phyloP scores from a whole-genome alignment of 1,139 yeast genomes.

The Pneumocystis murina region DNA sequence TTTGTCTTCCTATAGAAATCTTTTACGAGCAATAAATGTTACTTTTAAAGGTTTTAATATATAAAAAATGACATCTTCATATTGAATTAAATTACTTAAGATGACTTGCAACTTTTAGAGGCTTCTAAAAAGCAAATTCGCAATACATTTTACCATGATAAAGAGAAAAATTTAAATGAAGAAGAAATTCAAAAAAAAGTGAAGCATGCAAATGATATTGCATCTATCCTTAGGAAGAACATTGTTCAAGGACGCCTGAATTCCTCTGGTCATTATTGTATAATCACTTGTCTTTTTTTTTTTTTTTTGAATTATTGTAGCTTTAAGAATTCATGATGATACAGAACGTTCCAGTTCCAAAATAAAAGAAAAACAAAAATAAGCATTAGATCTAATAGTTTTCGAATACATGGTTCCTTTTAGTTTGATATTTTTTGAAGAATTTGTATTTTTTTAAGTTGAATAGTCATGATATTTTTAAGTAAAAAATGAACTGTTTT shows the following conservation, averaged over 20 bases:
- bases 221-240: conserved; percentile 50
- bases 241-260: conserved; percentile 56
- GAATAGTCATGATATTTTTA: not conserved
- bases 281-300: not conserved
- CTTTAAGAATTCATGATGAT: not conserved
- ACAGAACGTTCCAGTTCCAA: not conserved
- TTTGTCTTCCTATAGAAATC: conserved; percentile 10
- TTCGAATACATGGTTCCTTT: not conserved
- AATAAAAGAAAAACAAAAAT: not conserved
- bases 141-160: conserved; percentile 36
- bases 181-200: conserved; percentile 35
- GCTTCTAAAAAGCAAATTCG: conserved; percentile 57
- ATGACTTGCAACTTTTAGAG: conserved; percentile 13
- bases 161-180: conserved; percentile 27
- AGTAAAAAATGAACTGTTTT: not conserved
- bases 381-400: not conserved
- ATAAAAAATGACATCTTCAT: not conserved
- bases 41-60: conserved; percentile 14
- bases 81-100: conserved; percentile 19
- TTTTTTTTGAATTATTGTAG: not conserved
- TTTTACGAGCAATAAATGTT: conserved; percentile 15
- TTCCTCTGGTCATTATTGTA: not conserved
- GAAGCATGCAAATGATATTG: conserved; percentile 50
- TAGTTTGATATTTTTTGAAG: not conserved
- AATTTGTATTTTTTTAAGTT: not conserved